These are phyloP conservation scores for Edhazardia aedis DNA, from an alignment of 371 early-diverging fungal genomes.

Conservation along the genomic window DNA sequence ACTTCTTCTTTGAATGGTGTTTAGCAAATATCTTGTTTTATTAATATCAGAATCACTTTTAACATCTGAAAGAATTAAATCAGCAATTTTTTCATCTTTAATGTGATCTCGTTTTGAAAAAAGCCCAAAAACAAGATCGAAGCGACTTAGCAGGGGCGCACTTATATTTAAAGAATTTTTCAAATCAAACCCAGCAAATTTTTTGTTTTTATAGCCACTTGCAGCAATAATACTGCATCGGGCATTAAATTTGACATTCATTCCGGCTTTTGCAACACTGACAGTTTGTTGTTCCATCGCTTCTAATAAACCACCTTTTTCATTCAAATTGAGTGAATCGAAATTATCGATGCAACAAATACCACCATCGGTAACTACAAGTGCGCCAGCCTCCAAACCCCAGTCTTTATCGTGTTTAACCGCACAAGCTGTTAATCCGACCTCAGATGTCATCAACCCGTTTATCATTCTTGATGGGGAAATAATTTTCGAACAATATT, in stretches of 20 bases:
- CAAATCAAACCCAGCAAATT: no score
- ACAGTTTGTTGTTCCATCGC: conserved; percentile 91
- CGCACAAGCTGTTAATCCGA: conserved; percentile 55
- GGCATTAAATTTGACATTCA: conserved; percentile 90
- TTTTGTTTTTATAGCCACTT: conserved; percentile 76
- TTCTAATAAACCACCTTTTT: conserved; percentile 86
- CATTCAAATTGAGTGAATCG: conserved; percentile 70
- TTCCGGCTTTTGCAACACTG: conserved; percentile 65
- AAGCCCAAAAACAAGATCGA: conserved; percentile 76
- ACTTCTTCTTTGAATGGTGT: conserved; percentile 11
- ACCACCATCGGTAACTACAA: conserved; percentile 55
- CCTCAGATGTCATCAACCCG: conserved; percentile 56
- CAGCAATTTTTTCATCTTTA: conserved; percentile 49
- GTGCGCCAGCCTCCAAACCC: conserved; percentile 56
- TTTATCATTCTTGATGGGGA: conserved; percentile 76
- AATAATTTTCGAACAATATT: conserved; percentile 52
- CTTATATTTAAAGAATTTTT: conserved; percentile 57
- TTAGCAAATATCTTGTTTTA: conserved; percentile 14
- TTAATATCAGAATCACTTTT: conserved; percentile 1
- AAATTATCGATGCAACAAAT: conserved; percentile 61
- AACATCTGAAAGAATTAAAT: background rate
- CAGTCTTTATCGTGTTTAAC: conserved; percentile 54
- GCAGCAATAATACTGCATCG: conserved; percentile 85
- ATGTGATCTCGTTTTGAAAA: conserved; percentile 66
- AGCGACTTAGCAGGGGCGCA: conserved; percentile 65